Evolutionary conservation across 345 rosid species (phyloP), one percentile per base, ranked within the genome.

Genomic region (Euphorbia lathyris): DNA sequence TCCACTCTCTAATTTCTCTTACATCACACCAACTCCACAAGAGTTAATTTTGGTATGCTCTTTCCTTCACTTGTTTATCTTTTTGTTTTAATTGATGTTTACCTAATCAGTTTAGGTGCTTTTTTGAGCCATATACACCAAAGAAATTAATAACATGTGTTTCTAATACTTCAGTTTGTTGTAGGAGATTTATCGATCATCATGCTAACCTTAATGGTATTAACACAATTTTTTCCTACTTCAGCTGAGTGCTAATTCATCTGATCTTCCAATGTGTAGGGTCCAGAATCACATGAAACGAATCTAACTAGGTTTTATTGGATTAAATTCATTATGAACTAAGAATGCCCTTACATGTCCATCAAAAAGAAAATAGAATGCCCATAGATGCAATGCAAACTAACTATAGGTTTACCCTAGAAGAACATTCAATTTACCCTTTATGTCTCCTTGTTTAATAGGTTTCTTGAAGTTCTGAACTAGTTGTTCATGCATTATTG

Each of bases 1-100:
- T 87, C 71, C 90, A 82, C 77, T 80, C 84, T 30, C 84, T 78
- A 32, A 80, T 83, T 50, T 78, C 83, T 26, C 75, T 76, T 47
- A 73, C 86, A 9, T 78, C 84, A 52, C 75, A 73, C 50, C 80
- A 83, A 29, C 82, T 80, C 68, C 80, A 63, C 36, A 74, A 66
- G 70, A 62, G 25, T 64, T 30, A 3, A 61, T 62, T 11, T 45
- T 10, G 53, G 22, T 42, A 20, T 30, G 64, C 13, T 42, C 20
- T 23, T 7, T 63, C 7, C 30, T 72, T 11, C 7, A 16, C 25
- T 27, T 38, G n/a, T 55, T 36, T 26, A 38, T 40, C 34, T 2
- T 40, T 34, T 53, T 0, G 52, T 56, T 38, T n/a, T 36, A 10
- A 9, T 40, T 40, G 71, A 55, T 38, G 25, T 16, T 40, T n/a